phyloP scores from a whole-genome alignment of 2,329 filamentous ascomycete genomes.

The Fusarium piperis region DNA sequence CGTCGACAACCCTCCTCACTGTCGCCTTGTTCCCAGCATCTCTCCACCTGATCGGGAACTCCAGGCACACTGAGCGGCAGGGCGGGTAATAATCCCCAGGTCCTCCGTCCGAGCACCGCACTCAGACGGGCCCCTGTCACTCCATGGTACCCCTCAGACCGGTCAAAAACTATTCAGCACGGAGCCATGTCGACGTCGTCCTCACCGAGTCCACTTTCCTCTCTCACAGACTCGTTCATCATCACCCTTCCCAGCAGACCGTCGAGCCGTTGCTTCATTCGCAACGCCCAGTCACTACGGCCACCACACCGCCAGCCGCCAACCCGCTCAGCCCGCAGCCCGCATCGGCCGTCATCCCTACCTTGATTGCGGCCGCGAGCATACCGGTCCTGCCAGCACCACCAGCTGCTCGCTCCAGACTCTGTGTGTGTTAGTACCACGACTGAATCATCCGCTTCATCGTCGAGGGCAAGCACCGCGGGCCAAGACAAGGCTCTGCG shows the following conservation, averaged over 20 bases:
- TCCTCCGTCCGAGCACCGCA: constrained; percentile 36
- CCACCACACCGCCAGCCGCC: constrained; percentile 44
- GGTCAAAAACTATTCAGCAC: constrained; percentile 55
- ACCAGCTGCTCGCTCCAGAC: constrained; percentile 21
- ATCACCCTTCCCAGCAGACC: constrained; percentile 45
- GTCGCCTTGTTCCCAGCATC: constrained; percentile 19
- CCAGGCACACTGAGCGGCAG: constrained; percentile 39
- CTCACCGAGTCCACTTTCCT: constrained; percentile 54
- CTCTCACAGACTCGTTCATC: constrained; percentile 50
- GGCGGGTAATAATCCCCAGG: constrained; percentile 36
- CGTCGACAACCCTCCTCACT: constrained; percentile 19
- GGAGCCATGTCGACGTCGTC: constrained; percentile 48
- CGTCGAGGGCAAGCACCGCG: constrained; percentile 22
- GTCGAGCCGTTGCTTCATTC: constrained; percentile 42
- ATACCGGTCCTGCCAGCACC: constrained; percentile 29
- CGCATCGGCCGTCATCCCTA: constrained; percentile 43
- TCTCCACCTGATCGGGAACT: constrained; percentile 38
- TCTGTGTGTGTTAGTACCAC: constrained; percentile 37
- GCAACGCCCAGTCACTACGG: constrained; percentile 43
- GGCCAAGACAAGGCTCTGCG: constrained; percentile 33
- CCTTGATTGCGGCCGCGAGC: constrained; percentile 42
- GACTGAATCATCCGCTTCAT: constrained; percentile 25
- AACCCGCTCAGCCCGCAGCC: constrained; percentile 42
- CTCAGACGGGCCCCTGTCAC: constrained; percentile 42
- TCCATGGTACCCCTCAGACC: constrained; percentile 53